Evolutionary conservation across 2,329 filamentous ascomycete genomes (phyloP), one percentile per base, ranked within the genome.

Genomic region (Camillea tinctor): DNA sequence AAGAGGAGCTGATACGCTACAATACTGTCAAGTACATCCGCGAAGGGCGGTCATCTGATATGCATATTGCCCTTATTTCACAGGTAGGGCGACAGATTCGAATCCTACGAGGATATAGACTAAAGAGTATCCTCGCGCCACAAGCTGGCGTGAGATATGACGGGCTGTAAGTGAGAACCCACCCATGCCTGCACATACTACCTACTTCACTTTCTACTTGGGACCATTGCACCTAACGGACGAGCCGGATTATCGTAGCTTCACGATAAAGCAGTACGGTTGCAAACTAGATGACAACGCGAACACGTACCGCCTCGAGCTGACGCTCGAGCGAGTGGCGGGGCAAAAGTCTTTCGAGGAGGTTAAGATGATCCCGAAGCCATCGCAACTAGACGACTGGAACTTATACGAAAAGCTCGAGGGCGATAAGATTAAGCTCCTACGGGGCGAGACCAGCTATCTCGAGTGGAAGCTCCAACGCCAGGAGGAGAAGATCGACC

Each of bases 311-410:
- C 74, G 75, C 7, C 72, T 83, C 24, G 76, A 76, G 23, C 66
- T 86, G 20, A 78, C 72, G 0, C 72, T 87, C 2, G 77, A 84
- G 62, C 77, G 80, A 21, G 73, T 77, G 7, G 54, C 70, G 0
- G 74, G 72, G 11, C 81, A 84, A 64, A 72, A 59, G 1, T 64
- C 79, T 1, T 72, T 84, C 61, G 69, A 77, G 7, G 73, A 79
- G 5, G 64, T 85, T 8, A 62, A 70, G n/a, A 59, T 65, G n/a
- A 74, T 84, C 13, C 84, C 84, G 0, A 75, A 69, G 11, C 83
- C 84, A 1, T 84, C 82, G 1, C 81, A 86, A 67, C 64, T 84
- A 5, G 84, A 87, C 60, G 83, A 87, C 60, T 87, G 81, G 83
- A 60, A 73, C 1, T 66, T 84, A 8, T 85, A 80, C 68, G 75